Evolutionary conservation across 306 rosid genomes (phyloP).

Genomic region (Rubus parviflorus): DNA sequence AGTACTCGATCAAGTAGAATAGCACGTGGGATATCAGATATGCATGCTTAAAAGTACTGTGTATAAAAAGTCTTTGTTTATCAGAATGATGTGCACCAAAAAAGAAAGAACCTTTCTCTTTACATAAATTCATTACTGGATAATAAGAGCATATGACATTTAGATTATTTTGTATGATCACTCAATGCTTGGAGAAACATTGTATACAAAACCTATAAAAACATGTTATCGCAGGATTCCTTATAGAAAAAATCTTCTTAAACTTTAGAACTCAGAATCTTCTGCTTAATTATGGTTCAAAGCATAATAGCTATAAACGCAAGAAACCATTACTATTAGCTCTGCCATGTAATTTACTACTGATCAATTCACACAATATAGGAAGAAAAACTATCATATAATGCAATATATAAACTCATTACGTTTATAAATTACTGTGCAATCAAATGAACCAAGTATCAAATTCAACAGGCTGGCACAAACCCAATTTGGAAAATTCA

Average conservation of each 20-base stretch:
- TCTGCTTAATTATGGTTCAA: background rate
- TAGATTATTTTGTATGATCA: constrained; percentile 8
- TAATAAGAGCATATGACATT: background rate
- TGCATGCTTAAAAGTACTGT: background rate
- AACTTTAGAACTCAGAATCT: constrained; percentile 6
- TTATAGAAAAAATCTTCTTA: constrained; percentile 12
- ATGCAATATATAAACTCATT: too few species aligned
- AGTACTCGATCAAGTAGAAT: too few species aligned
- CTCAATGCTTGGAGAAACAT: background rate
- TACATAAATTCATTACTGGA: background rate
- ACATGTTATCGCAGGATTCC: constrained; percentile 7
- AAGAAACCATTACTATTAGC: background rate
- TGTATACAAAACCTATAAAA: constrained; percentile 1
- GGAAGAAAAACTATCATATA: background rate
- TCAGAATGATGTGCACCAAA: constrained; percentile 7
- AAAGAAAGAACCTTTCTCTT: too few species aligned
- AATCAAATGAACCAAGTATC: too few species aligned
- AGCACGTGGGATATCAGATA: background rate
- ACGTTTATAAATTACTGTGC: too few species aligned
- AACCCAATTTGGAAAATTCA: too few species aligned
- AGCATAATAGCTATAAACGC: background rate
- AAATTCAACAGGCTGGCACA: too few species aligned
- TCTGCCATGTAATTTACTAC: background rate
- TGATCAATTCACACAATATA: background rate
- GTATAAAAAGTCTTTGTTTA: constrained; percentile 17